phyloP scores from a whole-genome alignment of 2,329 filamentous ascomycete species.

The Nemania serpens region DNA sequence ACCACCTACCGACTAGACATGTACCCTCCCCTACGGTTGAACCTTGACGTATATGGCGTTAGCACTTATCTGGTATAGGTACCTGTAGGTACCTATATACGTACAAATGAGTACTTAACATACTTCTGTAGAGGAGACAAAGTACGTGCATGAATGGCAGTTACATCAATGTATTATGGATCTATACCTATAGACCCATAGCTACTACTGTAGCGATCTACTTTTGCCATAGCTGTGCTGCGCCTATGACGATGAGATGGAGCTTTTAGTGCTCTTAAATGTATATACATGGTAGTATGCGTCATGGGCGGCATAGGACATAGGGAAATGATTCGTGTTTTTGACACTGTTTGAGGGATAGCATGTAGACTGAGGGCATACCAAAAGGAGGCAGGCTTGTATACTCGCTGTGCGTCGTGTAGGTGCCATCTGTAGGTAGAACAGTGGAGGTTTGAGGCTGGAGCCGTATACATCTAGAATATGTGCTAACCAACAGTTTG shows the following conservation, averaged over 20 bases:
- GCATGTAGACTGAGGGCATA: not conserved
- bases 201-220: not conserved
- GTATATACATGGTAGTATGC: not conserved
- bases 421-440: not conserved
- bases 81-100: not conserved
- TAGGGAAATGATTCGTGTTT: conserved; percentile 10
- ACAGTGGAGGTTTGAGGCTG: not conserved
- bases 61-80: not conserved
- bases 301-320: conserved; percentile 25
- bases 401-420: not conserved
- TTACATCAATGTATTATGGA: too few species aligned
- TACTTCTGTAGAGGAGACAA: too few species aligned
- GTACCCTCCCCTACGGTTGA: too few species aligned
- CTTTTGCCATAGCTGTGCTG: not conserved
- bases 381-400: too few species aligned
- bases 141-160: conserved; percentile 3
- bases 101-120: too few species aligned
- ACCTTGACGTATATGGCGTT: too few species aligned
- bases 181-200: not conserved
- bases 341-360: not conserved
- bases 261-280: not conserved
- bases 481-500: not conserved
- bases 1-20: too few species aligned
- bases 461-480: not conserved
- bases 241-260: not conserved